A percentile compares a stretch with the other conserved stretches of the same genome.
Evolutionary conservation across 2,329 filamentous ascomycete species (phyloP).

Genomic region (Fusarium udum): DNA sequence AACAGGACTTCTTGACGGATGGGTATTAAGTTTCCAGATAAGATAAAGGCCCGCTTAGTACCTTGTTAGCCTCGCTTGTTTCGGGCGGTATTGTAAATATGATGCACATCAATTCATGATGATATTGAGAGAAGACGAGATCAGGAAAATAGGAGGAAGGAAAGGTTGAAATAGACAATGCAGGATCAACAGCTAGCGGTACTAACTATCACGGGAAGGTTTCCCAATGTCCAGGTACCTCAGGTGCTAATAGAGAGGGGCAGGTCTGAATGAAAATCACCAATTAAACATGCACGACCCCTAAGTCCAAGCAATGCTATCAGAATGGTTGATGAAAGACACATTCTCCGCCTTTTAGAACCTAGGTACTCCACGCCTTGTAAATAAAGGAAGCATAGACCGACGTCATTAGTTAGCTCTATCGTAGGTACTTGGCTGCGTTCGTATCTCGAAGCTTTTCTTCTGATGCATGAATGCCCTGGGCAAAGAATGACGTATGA

Average conservation of each 20-base stretch:
- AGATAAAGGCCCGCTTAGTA: neutral
- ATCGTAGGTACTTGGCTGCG: neutral
- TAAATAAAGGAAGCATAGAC: neutral
- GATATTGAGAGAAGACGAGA: neutral
- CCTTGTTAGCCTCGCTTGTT: neutral
- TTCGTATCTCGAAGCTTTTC: neutral
- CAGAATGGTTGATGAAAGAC: neutral
- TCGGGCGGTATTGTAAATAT: neutral
- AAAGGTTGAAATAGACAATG: neutral
- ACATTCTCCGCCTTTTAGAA: neutral
- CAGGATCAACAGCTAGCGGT: neutral
- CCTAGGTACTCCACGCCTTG: neutral
- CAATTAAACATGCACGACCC: slow-evolving; percentile 17
- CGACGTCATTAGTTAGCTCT: neutral
- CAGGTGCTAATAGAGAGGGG: neutral
- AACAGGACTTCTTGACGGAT: neutral
- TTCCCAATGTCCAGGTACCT: neutral
- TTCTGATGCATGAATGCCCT: neutral
- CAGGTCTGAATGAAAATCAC: slow-evolving; percentile 10
- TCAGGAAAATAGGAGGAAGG: neutral
- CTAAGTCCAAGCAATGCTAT: slow-evolving; percentile 6
- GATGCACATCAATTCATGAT: neutral
- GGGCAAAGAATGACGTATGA: neutral
- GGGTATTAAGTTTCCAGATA: neutral
- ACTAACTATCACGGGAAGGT: neutral